Conservation (phyloP, 1,284 basidiomycete species). For the Amanita bisporigera region DNA sequence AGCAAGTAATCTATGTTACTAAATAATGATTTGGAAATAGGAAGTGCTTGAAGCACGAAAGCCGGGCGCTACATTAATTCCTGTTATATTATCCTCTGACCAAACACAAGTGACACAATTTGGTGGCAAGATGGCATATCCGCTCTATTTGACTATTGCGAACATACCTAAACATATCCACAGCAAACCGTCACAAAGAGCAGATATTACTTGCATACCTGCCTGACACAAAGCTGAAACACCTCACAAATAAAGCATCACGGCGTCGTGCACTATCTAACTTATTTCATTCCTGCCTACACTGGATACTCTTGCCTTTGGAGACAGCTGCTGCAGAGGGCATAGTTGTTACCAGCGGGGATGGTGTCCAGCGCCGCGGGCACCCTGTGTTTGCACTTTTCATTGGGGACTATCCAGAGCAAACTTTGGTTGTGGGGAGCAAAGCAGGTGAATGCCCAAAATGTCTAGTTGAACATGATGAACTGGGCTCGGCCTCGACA, state of each 20-base stretch:
- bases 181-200: slow-evolving; percentile 40
- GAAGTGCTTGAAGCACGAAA: no score
- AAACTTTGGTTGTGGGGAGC: neutral
- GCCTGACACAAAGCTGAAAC: slow-evolving; percentile 37
- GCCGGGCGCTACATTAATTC: no score
- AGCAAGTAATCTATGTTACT: no score
- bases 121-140: slow-evolving; percentile 44
- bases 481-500: slow-evolving; percentile 13
- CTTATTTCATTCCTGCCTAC: slow-evolving; percentile 43
- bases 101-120: slow-evolving; percentile 40
- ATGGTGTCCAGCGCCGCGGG: slow-evolving; percentile 28
- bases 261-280: slow-evolving; percentile 31
- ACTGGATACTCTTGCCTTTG: slow-evolving; percentile 36
- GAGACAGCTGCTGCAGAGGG: slow-evolving; percentile 34
- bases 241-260: slow-evolving; percentile 34
- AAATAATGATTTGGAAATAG: no score
- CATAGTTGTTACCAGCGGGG: slow-evolving; percentile 32
- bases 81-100: slow-evolving; percentile 17
- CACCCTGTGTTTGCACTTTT: no score
- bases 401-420: no score
- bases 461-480: slow-evolving; percentile 18
- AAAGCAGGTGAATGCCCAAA: slow-evolving; percentile 27
- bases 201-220: slow-evolving; percentile 47
- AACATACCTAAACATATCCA: slow-evolving; percentile 47
- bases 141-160: slow-evolving; percentile 48